Percentiles rank a stretch among this genome's conserved stretches.
Conservation (phyloP, 768 basidiomycete genomes). For the Cystoderma amianthinum region DNA sequence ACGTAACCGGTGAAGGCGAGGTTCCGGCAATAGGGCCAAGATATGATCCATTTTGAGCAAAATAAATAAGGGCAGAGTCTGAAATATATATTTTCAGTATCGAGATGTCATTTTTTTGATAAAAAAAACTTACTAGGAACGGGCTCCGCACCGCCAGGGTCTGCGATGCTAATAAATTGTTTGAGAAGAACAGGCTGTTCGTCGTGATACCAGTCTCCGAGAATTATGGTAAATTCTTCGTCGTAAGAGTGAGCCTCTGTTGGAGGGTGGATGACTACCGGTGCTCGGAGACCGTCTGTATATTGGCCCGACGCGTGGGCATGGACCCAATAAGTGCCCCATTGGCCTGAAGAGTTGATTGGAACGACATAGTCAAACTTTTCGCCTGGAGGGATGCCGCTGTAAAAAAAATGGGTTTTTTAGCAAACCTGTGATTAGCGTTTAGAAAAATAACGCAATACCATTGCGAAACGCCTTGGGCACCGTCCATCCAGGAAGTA, state of each 20-base stretch:
- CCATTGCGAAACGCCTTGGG: conserved; percentile 80
- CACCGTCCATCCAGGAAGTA: conserved; percentile 86
- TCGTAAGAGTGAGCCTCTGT: conserved; percentile 72
- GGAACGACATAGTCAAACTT: conserved; percentile 73
- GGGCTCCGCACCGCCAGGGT: conserved; percentile 85
- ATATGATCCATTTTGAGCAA: conserved; percentile 69
- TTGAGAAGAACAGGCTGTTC: conserved; percentile 58
- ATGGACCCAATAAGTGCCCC: conserved; percentile 82
- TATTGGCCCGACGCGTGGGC: conserved; percentile 79
- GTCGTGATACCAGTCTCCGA: conserved; percentile 92
- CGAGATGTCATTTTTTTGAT: neutral
- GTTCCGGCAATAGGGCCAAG: conserved; percentile 50
- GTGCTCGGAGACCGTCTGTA: conserved; percentile 88
- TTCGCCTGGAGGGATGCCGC: conserved; percentile 72
- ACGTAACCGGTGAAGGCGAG: conserved; percentile 40
- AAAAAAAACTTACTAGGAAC: conserved; percentile 53
- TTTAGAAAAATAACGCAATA: too few species aligned
- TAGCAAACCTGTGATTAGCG: too few species aligned
- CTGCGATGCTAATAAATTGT: conserved; percentile 60
- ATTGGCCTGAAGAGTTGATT: conserved; percentile 58
- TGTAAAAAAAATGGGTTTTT: too few species aligned
- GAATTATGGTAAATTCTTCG: conserved; percentile 80
- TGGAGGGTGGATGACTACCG: conserved; percentile 68
- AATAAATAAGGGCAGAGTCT: conserved; percentile 84
- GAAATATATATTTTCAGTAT: neutral